These are phyloP conservation scores for Penicillium maclennaniae DNA, from an alignment of 495 filamentous ascomycete species.

Conservation along the genomic window DNA sequence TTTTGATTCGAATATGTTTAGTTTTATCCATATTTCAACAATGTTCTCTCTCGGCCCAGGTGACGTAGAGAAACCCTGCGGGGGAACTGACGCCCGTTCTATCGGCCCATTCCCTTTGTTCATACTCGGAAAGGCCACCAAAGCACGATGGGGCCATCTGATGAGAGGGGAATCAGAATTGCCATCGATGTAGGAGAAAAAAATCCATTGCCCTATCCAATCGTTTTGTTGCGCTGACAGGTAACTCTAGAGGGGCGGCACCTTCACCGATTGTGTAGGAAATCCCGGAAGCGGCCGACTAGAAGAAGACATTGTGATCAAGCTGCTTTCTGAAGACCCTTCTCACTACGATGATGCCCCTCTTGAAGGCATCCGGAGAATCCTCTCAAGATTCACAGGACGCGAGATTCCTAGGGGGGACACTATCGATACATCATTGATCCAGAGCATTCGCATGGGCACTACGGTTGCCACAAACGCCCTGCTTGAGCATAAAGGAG, in stretches of 20 bases:
- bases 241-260: slow-evolving; percentile 20
- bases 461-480: slow-evolving; percentile 83
- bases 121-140: not conserved
- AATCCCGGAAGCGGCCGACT: slow-evolving; percentile 22
- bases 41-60: not conserved
- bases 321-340: slow-evolving; percentile 77
- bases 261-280: slow-evolving; percentile 28
- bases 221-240: not conserved
- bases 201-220: not conserved
- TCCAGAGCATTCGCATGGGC: slow-evolving; percentile 79
- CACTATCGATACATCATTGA: slow-evolving; percentile 69
- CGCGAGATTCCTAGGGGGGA: slow-evolving; percentile 72
- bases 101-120: not conserved
- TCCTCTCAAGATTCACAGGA: slow-evolving; percentile 69
- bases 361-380: slow-evolving; percentile 75
- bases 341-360: slow-evolving; percentile 78
- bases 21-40: not conserved
- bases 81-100: not conserved
- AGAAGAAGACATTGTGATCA: slow-evolving; percentile 60
- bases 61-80: slow-evolving; percentile 5
- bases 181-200: slow-evolving; percentile 24
- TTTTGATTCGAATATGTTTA: not conserved
- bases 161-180: slow-evolving; percentile 20
- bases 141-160: slow-evolving; percentile 1
- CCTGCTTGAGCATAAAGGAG: slow-evolving; percentile 84